Base-by-base conservation (phyloP, 1,139 yeast genomes). In the Hemisphaericaspora lyxosophila region DNA sequence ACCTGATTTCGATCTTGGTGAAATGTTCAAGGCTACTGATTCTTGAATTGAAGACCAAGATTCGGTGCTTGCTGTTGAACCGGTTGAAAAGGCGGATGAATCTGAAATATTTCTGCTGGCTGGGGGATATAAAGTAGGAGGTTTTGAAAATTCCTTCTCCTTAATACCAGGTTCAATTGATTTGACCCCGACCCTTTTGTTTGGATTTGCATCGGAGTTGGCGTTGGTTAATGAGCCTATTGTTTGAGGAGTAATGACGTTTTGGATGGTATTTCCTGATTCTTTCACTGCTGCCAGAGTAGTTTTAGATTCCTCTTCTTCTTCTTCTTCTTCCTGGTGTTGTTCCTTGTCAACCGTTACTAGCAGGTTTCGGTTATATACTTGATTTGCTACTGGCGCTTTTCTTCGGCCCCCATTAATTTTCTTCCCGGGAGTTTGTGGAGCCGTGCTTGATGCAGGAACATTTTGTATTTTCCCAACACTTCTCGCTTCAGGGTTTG, bases 31-130 rank as follows among this genome's bases (percentile, higher is more conserved):
- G 37, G 64, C 67, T 14, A 65, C 44, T 17, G 70, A 64, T 29
- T 58, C 54, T 45, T 67, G 72, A 7, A 66, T 42, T 1, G 73
- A 66, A 34, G 62, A 56, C 70, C 70, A 67, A 3, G 70, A 64
- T 18, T 40, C 45, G 24, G 42, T 29, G 17, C 46, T 47, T 6
- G 27, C 38, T 5, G 15, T 32, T 1, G 49, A 42, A 4, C 31
- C 26, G 8, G 35, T 30, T 9, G 47, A 42, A 7, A 22, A 14
- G 4, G 33, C 17, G 8, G 36, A 34, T 3, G 36, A 34, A 12
- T 16, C 19, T 19, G 42, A 36, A 14, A 26, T 26, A 9, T 24
- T 37, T 26, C 38, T 26, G 5, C 17, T 25, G 29, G 4, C 23
- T n/a, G 9, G 31, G 13, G 3, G n/a, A 22, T 22, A 26, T 26